Evolutionary conservation across 2,329 filamentous ascomycete genomes (phyloP), one percentile per base, ranked within the genome.

Genomic region (Fusarium sp.): DNA sequence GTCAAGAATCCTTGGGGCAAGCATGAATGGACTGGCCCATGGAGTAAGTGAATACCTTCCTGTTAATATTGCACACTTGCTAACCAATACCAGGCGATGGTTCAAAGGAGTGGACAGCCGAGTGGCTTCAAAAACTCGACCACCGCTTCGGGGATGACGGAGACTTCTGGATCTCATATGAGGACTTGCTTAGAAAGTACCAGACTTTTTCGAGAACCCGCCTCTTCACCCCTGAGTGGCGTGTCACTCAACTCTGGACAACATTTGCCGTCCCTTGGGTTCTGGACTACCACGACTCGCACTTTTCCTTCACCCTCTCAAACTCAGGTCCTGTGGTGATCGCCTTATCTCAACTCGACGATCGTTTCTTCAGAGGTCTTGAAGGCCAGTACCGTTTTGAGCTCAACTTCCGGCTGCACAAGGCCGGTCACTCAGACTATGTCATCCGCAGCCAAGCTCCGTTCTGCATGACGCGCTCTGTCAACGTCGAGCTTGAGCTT

Each of bases 1-100:
- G 81, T 93, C 41, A 86, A 84, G 69, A 96, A 96, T 72, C 93
- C 93, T 0, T 96, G 92, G 93, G 93, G 93, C 2, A 89, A 89
- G 68, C 88, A 87, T 31, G 93, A 94, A 79, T 96, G 93, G 92
- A 91, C 88, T 30, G 93, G 93, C 3, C 84, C 91, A 3, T 96
- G 93, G 92, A 90, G 88, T 76, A 65, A 71, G 78, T 69, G 4
- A n/a, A 8, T 10, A 12, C 6, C 2, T 3, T 12, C 3, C 6
- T 13, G 30, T 5, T 16, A 2, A 19, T 0, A 31, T 3, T 2
- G 1, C 16, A 41, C 10, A 9, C 23, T 9, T 50, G 16, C 73
- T 79, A 18, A 79, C 23, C 7, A 37, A 1, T 28, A 26, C 2
- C 18, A 81, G 84, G 84, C 6, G 93, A 96, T 75, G 93, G 93